Evolutionary conservation across 2,329 filamentous ascomycete species (phyloP).

Genomic region (Cylindrodendrum hubeiense): DNA sequence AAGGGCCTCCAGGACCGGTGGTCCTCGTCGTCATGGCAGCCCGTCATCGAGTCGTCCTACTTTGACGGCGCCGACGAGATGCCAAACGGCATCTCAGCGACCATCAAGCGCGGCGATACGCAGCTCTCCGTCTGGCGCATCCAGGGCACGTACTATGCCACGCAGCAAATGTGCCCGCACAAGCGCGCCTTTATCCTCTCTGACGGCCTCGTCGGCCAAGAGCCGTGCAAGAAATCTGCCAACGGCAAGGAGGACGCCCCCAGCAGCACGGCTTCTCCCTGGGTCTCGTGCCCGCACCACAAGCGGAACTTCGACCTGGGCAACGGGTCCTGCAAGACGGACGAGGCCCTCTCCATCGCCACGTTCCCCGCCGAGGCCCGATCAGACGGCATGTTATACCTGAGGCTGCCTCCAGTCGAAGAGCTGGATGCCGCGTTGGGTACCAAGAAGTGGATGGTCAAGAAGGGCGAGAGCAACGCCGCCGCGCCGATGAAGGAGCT

Average conservation of each 20-base stretch:
- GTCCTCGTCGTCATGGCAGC: conserved; percentile 77
- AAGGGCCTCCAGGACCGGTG: conserved; percentile 73
- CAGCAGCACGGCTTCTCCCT: conserved; percentile 61
- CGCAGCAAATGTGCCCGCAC: conserved; percentile 96
- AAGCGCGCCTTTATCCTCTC: conserved; percentile 91
- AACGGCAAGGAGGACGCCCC: conserved; percentile 48
- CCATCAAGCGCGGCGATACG: conserved; percentile 88
- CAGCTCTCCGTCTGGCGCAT: conserved; percentile 91
- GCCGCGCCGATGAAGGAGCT: conserved; percentile 54
- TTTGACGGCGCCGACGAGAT: conserved; percentile 74
- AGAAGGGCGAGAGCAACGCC: conserved; percentile 71
- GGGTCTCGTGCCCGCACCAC: conserved; percentile 89
- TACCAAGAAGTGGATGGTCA: conserved; percentile 83
- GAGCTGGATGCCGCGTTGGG: conserved; percentile 85
- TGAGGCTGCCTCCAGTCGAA: conserved; percentile 82
- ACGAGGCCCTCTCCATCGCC: conserved; percentile 81
- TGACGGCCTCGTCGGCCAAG: conserved; percentile 85
- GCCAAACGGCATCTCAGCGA: conserved; percentile 80
- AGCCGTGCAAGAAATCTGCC: conserved; percentile 48
- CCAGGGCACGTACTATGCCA: conserved; percentile 83
- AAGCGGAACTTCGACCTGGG: conserved; percentile 89
- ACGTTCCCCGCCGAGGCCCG: conserved; percentile 84
- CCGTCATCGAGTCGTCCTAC: conserved; percentile 77
- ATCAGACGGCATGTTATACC: conserved; percentile 79
- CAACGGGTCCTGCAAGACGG: conserved; percentile 80